These are phyloP conservation scores for Breviolum minutum DNA, from an alignment of 73 alveolate species.

Conservation along the genomic window DNA sequence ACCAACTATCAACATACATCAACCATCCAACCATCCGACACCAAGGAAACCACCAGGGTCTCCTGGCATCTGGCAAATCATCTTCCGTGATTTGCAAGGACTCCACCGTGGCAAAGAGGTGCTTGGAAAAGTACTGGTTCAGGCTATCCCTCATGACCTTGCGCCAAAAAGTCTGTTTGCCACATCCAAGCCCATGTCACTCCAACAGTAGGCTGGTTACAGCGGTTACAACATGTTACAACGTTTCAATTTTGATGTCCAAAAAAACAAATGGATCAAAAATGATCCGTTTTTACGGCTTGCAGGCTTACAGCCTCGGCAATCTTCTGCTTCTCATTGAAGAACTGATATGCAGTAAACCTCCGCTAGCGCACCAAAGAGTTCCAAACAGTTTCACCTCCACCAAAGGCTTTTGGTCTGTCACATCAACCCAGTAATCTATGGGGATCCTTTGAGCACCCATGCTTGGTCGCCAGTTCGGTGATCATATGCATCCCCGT, in stretches of 20 bases:
- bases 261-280: not conserved
- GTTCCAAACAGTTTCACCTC: not conserved
- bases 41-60: too few relatives aligned
- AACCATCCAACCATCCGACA: too few relatives aligned
- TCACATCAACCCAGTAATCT: not conserved
- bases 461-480: slow-evolving; percentile 57
- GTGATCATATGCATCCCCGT: slow-evolving; percentile 90
- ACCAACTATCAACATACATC: too few relatives aligned
- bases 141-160: slow-evolving; percentile 49
- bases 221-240: not conserved
- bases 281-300: not conserved
- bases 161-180: not conserved
- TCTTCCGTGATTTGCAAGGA: slow-evolving; percentile 71
- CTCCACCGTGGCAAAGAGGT: slow-evolving; percentile 91
- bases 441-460: not conserved
- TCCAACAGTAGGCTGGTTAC: too few relatives aligned
- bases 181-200: too few relatives aligned
- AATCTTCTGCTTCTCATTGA: slow-evolving; percentile 83
- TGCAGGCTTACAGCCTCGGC: slow-evolving; percentile 82
- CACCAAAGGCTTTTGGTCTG: not conserved
- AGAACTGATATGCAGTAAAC: slow-evolving; percentile 81
- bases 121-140: slow-evolving; percentile 71
- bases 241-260: not conserved
- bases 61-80: slow-evolving; percentile 53
- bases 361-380: not conserved